Evolutionary conservation across 2,329 filamentous ascomycete species (phyloP).

Genomic region (Colletotrichum sp.): DNA sequence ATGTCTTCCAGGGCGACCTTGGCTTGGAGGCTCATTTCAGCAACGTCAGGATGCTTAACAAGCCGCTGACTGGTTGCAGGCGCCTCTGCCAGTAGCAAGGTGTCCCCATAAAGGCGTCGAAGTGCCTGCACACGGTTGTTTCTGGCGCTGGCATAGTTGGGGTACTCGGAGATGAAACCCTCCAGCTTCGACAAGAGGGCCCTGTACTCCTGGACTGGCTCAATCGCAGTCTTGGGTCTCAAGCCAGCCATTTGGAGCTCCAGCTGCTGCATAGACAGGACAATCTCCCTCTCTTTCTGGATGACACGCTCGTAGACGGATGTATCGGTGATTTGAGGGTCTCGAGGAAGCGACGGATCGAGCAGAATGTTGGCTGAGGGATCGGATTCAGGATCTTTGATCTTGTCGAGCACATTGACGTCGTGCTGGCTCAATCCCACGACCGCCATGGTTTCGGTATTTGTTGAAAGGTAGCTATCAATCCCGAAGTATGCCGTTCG

Average conservation of each 20-base stretch:
- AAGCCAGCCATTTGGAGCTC: slow-evolving; percentile 58
- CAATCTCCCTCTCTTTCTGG: slow-evolving; percentile 57
- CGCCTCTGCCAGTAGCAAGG: slow-evolving; percentile 52
- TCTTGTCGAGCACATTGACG: slow-evolving; percentile 68
- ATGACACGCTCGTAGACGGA: slow-evolving; percentile 56
- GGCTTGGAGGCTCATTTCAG: slow-evolving; percentile 45
- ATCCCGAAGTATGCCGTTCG: neutral
- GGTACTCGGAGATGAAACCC: slow-evolving; percentile 60
- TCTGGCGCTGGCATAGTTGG: slow-evolving; percentile 73
- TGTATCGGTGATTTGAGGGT: slow-evolving; percentile 60
- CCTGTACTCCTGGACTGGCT: slow-evolving; percentile 51
- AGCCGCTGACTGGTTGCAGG: slow-evolving; percentile 45
- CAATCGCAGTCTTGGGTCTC: slow-evolving; percentile 37
- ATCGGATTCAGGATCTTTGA: slow-evolving; percentile 70
- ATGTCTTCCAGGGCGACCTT: slow-evolving; percentile 56
- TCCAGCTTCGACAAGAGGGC: slow-evolving; percentile 55
- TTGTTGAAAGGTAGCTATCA: neutral
- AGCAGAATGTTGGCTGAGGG: slow-evolving; percentile 59
- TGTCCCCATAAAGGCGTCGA: slow-evolving; percentile 67
- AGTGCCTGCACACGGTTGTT: slow-evolving; percentile 77
- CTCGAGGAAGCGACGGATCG: slow-evolving; percentile 59
- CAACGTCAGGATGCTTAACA: slow-evolving; percentile 38
- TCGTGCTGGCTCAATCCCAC: slow-evolving; percentile 61
- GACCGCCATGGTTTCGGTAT: slow-evolving; percentile 46
- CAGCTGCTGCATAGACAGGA: slow-evolving; percentile 58